Percentiles rank a stretch among this genome's conserved stretches.
These are phyloP conservation scores for Stephanodiscus triporus DNA, from an alignment of 108 stramenopile species.

Conservation along the genomic window DNA sequence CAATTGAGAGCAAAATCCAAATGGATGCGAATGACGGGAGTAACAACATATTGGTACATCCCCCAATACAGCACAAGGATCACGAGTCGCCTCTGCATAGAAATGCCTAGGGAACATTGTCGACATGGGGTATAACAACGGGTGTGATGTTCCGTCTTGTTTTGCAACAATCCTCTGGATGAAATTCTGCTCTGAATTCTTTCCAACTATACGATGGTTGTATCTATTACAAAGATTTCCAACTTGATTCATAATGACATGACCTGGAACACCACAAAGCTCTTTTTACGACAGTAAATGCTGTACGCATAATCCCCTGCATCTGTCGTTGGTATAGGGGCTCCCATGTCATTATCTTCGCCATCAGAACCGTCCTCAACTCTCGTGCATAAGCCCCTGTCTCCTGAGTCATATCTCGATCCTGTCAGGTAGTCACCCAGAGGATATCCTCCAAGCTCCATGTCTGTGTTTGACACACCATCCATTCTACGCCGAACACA, in stretches of 20 bases:
- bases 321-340: too few species aligned
- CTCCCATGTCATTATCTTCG: too few species aligned
- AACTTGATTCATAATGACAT: slow-evolving; percentile 21
- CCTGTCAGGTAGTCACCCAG: too few species aligned
- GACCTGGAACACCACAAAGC: neutral
- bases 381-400: too few species aligned
- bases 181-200: slow-evolving; percentile 11
- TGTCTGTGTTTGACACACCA: neutral
- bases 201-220: slow-evolving; percentile 13
- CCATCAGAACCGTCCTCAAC: too few species aligned
- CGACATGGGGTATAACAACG: slow-evolving; percentile 6
- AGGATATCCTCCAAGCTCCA: too few species aligned
- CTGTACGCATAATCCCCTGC: too few species aligned
- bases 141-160: slow-evolving; percentile 4
- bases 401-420: too few species aligned
- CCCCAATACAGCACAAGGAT: slow-evolving; percentile 13
- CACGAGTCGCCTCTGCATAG: neutral
- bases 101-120: slow-evolving; percentile 14
- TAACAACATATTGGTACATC: slow-evolving; percentile 20
- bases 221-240: slow-evolving; percentile 8
- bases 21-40: neutral
- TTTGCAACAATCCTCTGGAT: slow-evolving; percentile 11
- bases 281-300: too few species aligned
- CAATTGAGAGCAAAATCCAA: slow-evolving; percentile 10
- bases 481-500: neutral